Evolutionary conservation across 306 rosid genomes (phyloP), one percentile per base, ranked within the genome.

Genomic region (Medicago lupulina): DNA sequence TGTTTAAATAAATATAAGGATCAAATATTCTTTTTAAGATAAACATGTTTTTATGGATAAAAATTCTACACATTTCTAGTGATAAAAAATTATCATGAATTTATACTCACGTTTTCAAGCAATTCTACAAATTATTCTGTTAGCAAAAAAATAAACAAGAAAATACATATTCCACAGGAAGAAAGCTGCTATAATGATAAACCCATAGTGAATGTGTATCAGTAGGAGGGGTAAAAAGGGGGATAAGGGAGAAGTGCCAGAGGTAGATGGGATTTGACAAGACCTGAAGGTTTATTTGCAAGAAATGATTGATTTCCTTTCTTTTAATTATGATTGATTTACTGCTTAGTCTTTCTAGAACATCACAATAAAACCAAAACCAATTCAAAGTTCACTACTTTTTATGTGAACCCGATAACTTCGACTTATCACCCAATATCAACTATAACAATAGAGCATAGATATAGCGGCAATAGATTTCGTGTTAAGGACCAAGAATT

Each of bases 401-500:
- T 57, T 9, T 21, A 21, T 57, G 62, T 21, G 21, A 41, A 65
- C 6, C 36, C 16, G 6, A 40, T 65, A 65, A 65, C 71, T 40
- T 65, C 10, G 6, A 65, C 19, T 39, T 65, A 58, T 41, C 31
- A 58, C 61, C 50, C 57, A 50, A 50, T 17, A 13, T n/a, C 36
- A 74, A 61, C 47, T 19, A 59, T 46, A 73, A 25, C 14, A 61
- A 75, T 16, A 47, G 54, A 63, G 23, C 58, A 28, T 49, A 47
- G 66, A 73, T 36, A 18, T 16, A 40, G 57, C 3, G 9, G 55
- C 73, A 41, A 76, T 31, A 16, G 9, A 58, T 46, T 44, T 58
- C 73, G 73, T 40, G 28, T 77, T 75, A 77, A 41, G 55, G 67
- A 76, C 75, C 74, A 1, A 78, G 46, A 76, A 19, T 38, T 38